Base-by-base conservation (phyloP, 306 rosid species). In the Albizia julibrissin region DNA sequence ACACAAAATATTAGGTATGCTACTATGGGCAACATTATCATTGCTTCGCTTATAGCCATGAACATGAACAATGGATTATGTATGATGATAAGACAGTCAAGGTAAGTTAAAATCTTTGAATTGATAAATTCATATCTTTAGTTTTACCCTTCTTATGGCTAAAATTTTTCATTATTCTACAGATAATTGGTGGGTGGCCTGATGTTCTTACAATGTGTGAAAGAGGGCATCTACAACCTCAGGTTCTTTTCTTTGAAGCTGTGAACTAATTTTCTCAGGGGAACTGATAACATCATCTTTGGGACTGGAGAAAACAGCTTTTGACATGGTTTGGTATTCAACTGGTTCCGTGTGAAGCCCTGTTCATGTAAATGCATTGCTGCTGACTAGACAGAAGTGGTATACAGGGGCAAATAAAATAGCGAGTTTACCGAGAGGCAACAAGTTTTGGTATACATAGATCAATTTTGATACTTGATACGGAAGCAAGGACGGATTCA, bases 1-100 rank as follows among this genome's bases (percentile, higher is more conserved):
- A 37, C 37, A 10, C 24, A 24, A 62, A 44, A 74, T 70, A 52
- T 56, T 81, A 96, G 99, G 99, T 96, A 74, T 96, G 98, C 90
- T 96, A 96, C 87, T 96, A 96, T 76, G 98, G 99, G 46, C 98
- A 96, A 83, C 99, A 96, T 74, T 96, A 96, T 85, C 97, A 92
- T 84, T 94, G 99, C 91, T 96, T 93, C 83, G 99, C 99, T 68
- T 96, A 93, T 86, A 89, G 97, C 76, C 92, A 86, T 80, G 93
- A 94, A 26, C 89, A 79, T 21, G 86, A 86, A 81, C 84, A 80
- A 71, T 96, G 99, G 99, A 88, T 91, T 86, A 93, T 90, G 98
- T 96, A 94, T 42, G 98, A 96, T 82, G 99, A 96, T 79, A 89
- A 87, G 88, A 91, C 97, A 74, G 99, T 96, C 78, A 92, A 91